Conservation (phyloP, 768 basidiomycete species). For the Austroboletus festivus region DNA sequence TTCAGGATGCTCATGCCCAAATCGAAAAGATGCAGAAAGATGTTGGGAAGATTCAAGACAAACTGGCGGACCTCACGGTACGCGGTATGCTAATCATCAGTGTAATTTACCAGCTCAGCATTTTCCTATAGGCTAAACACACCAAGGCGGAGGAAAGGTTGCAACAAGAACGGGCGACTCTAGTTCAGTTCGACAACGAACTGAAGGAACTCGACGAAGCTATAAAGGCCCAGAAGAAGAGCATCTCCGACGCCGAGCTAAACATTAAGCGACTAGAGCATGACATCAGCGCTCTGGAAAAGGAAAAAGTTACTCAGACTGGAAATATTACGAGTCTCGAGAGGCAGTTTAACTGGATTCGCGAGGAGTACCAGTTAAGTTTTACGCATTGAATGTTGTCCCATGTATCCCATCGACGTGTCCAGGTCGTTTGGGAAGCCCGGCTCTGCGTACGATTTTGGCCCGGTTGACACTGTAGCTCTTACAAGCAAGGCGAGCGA, state of each 20-base stretch:
- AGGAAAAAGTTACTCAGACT: slow-evolving; percentile 58
- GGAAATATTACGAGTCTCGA: slow-evolving; percentile 65
- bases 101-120: not conserved
- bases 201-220: slow-evolving; percentile 77
- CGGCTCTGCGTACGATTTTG: slow-evolving; percentile 82
- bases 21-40: slow-evolving; percentile 60
- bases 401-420: slow-evolving; percentile 1
- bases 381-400: not conserved
- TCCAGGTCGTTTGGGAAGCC: slow-evolving; percentile 78
- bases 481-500: slow-evolving; percentile 66
- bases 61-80: slow-evolving; percentile 37
- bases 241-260: slow-evolving; percentile 64
- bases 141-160: slow-evolving; percentile 68
- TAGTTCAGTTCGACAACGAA: slow-evolving; percentile 87
- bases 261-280: slow-evolving; percentile 66
- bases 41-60: slow-evolving; percentile 52
- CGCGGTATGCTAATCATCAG: not conserved
- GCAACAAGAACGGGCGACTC: slow-evolving; percentile 80
- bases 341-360: slow-evolving; percentile 84
- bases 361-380: slow-evolving; percentile 80
- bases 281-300: slow-evolving; percentile 56
- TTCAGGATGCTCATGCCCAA: slow-evolving; percentile 36
- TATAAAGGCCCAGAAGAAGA: slow-evolving; percentile 78
- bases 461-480: slow-evolving; percentile 53
- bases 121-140: slow-evolving; percentile 44